Evolutionary conservation across 495 filamentous ascomycete species (phyloP), one percentile per base, ranked within the genome.

Genomic region (Entonaema liquescens): DNA sequence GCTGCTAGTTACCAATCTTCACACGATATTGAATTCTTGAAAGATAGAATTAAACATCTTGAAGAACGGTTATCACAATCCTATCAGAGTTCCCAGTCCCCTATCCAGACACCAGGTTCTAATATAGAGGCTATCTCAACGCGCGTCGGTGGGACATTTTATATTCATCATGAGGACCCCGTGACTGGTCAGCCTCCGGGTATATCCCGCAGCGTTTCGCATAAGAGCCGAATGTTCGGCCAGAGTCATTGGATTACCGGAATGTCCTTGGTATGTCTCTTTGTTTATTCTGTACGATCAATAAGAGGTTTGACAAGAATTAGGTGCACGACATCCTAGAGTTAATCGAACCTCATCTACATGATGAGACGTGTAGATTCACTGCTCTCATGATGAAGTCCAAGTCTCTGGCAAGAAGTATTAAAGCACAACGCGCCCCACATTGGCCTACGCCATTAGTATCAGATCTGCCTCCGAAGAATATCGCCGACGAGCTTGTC

Each of bases 171-270:
- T 63, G 74, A 73, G 23, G 68, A 70, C 12, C 36, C 40, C 15
- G 17, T 59, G n/a, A 47, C 59, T 31, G 67, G 75, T 28, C 71
- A 78, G 19, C 33, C 62, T 21, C 71, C 74, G 13, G 59, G 72
- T 0, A 78, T 84, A 1, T 71, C 62, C 23, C 77, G 79, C 3
- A 77, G 79, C 25, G 78, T 88, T 35, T 78, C 79, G n/a, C 84
- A 88, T 65, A 88, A 89, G 74, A 80, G 78, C 0, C 81, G 87
- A 0, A 47, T 85, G 3, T 86, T 88, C 70, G 87, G 87, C 0
- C 85, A 85, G 57, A 88, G 84, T 57, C 85, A 88, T 71, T 89
- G 85, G 86, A 76, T 86, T 9, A 83, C 79, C 64, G 79, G 78
- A 0, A 62, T 80, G 11, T 53, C 70, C 17, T 53, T 82, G 52